Percentiles rank a stretch among this genome's conserved stretches.
Conservation (phyloP, 2,329 filamentous ascomycete species). For the Phialophora tarda region DNA sequence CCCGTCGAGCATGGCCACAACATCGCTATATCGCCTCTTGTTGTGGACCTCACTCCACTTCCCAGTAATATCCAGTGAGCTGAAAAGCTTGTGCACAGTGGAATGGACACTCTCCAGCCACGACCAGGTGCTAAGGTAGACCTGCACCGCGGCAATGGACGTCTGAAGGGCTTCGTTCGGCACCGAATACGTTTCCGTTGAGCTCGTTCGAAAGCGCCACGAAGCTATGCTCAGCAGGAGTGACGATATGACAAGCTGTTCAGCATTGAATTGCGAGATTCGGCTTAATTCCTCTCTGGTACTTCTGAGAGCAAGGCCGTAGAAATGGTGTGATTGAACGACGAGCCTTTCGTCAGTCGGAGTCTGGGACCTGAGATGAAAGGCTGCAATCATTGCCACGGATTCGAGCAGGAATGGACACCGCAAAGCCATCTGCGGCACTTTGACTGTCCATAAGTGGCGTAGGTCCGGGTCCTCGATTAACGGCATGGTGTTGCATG, state of each 20-base stretch:
- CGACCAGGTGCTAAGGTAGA: slow-evolving; percentile 9
- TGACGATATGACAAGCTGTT: slow-evolving; percentile 12
- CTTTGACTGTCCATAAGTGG: slow-evolving; percentile 5
- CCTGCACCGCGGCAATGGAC: slow-evolving; percentile 7
- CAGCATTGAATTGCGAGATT: neutral
- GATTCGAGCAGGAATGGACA: slow-evolving; percentile 9
- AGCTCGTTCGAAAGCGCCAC: slow-evolving; percentile 8
- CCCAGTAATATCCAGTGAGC: slow-evolving; percentile 7
- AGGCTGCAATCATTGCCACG: slow-evolving; percentile 5
- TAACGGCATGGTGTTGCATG: slow-evolving; percentile 5
- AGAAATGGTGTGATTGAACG: slow-evolving; percentile 10
- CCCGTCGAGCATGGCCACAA: slow-evolving; percentile 10
- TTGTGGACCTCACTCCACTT: slow-evolving; percentile 12
- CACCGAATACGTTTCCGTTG: slow-evolving; percentile 2
- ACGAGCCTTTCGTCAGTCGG: slow-evolving; percentile 7
- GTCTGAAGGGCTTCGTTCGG: slow-evolving; percentile 5
- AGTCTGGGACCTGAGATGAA: slow-evolving; percentile 1
- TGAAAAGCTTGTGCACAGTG: slow-evolving; percentile 4
- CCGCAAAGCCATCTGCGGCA: slow-evolving; percentile 6
- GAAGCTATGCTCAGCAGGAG: slow-evolving; percentile 5
- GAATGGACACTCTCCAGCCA: slow-evolving; percentile 6
- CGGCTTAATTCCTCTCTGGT: slow-evolving; percentile 5
- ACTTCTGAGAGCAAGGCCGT: slow-evolving; percentile 4
- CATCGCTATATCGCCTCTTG: slow-evolving; percentile 3
- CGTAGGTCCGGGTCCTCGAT: neutral